Evolutionary conservation across 139 green algal species (phyloP), one percentile per base, ranked within the genome.

Genomic region (Chlorella ohadii): DNA sequence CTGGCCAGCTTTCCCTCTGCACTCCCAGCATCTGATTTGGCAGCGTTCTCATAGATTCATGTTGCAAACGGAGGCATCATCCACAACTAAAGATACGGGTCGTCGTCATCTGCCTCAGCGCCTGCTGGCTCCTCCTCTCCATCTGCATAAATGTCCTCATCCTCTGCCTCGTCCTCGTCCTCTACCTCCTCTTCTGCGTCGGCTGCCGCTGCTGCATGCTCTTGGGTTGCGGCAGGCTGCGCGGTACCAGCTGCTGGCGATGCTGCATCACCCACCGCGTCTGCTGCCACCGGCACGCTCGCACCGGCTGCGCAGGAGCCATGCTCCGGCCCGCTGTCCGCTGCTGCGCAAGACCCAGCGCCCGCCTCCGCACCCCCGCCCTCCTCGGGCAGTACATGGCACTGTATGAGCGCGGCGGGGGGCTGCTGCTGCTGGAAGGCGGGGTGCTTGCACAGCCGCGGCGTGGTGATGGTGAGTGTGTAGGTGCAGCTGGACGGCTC

Each of bases 401-500:
- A 89, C n/a, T 56, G 59, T 17, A 89, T 84, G 57, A 66, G 28
- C n/a, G 47, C 39, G 11, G 81, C 80, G 1, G 70, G 31, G 27
- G n/a, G 34, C 31, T 72, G 59, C 68, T 81, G 41, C 51, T 79
- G 28, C 31, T 78, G 72, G 82, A 96, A 94, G 0, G 47, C 44
- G 0, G 91, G 91, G 86, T 96, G 93, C 70, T 90, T 87, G 88
- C 95, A 98, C 25, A 98, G 85, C 55, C 93, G 87, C 20, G 93
- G 91, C 27, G 92, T 96, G n/a, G 87, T 59, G 0, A 98, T 82
- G 17, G 79, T 85, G 61, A 96, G 84, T 28, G 94, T 61, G 82
- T 98, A 98, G 65, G 89, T 82, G 85, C 95, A 98, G 41, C 93
- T 95, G 55, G 91, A 79, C 28, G 94, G 93, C 89, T 98, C 95